Percentiles rank a stretch among this genome's conserved stretches.
Evolutionary conservation across 2,329 filamentous ascomycete species (phyloP).

Genomic region (Diplocarpon mali): DNA sequence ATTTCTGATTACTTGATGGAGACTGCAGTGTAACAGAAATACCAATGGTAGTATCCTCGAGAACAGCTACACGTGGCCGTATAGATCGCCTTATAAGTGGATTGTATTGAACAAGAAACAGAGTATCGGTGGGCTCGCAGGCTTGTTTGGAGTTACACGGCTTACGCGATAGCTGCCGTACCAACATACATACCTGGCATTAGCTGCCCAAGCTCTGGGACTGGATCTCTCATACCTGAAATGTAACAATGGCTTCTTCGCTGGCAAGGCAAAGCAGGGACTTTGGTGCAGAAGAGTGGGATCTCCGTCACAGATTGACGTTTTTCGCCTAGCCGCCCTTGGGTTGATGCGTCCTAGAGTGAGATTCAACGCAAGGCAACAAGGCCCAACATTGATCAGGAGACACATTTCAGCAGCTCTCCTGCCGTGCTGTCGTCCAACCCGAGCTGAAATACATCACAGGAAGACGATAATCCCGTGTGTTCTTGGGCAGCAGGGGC

Average conservation of each 20-base stretch:
- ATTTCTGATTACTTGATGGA: too few species aligned
- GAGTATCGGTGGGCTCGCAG: background rate
- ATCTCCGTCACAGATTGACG: background rate
- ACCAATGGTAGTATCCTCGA: background rate
- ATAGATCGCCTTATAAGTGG: background rate
- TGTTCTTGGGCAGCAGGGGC: background rate
- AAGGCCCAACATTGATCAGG: background rate
- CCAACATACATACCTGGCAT: background rate
- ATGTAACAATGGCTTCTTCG: background rate
- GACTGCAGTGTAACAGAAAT: background rate
- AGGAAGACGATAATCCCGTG: background rate
- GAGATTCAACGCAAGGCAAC: background rate
- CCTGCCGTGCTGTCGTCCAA: background rate
- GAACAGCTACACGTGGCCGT: background rate
- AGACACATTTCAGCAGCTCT: background rate
- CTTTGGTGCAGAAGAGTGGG: too few species aligned
- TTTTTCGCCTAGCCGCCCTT: background rate
- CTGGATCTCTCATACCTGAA: background rate
- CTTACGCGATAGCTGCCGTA: background rate
- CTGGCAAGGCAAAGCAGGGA: too few species aligned
- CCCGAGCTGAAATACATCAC: slow-evolving; percentile 1
- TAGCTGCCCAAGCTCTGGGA: background rate
- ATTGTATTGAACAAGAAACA: background rate
- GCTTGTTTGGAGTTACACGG: background rate
- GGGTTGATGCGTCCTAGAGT: background rate